Conservation (phyloP, 177 flowering plant species). For the Tripterygium wilfordii region DNA sequence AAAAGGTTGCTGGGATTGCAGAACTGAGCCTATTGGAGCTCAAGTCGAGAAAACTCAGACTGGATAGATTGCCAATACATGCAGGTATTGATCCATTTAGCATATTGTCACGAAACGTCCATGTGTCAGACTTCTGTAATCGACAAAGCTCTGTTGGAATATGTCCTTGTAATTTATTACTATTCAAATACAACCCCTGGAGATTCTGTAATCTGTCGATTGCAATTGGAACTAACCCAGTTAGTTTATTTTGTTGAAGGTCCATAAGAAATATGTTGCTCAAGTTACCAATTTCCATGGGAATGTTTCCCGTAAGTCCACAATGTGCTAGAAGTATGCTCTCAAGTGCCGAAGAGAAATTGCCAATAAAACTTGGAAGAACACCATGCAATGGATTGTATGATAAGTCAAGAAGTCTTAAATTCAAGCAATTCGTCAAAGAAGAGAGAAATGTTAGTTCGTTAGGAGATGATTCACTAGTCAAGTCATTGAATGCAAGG, state of each 20-base stretch:
- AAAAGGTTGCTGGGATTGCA: constrained; percentile 8
- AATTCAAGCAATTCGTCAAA: constrained; percentile 18
- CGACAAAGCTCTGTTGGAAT: constrained; percentile 16
- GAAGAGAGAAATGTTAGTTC: constrained; percentile 16
- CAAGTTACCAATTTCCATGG: constrained; percentile 20
- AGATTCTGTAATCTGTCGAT: constrained; percentile 8
- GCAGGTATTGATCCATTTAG: constrained; percentile 17
- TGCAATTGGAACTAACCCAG: constrained; percentile 17
- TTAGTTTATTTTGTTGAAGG: constrained; percentile 7
- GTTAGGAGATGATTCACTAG: constrained; percentile 1
- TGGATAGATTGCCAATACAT: constrained; percentile 11
- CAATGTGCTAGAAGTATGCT: neutral
- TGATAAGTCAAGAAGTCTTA: neutral
- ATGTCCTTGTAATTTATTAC: constrained; percentile 17
- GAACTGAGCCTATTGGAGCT: constrained; percentile 7
- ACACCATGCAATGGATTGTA: constrained; percentile 10
- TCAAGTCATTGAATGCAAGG: constrained; percentile 11
- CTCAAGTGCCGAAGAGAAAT: constrained; percentile 17
- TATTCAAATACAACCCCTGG: constrained; percentile 4
- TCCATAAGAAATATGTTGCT: constrained; percentile 7
- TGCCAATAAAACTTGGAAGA: constrained; percentile 24
- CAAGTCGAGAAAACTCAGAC: constrained; percentile 7
- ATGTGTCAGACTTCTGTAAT: neutral
- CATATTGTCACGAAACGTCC: constrained; percentile 5
- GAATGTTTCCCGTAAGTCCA: constrained; percentile 13